Evolutionary conservation across 805 yeast species (phyloP), one percentile per base, ranked within the genome.

Genomic region (Kregervanrija delftensis): DNA sequence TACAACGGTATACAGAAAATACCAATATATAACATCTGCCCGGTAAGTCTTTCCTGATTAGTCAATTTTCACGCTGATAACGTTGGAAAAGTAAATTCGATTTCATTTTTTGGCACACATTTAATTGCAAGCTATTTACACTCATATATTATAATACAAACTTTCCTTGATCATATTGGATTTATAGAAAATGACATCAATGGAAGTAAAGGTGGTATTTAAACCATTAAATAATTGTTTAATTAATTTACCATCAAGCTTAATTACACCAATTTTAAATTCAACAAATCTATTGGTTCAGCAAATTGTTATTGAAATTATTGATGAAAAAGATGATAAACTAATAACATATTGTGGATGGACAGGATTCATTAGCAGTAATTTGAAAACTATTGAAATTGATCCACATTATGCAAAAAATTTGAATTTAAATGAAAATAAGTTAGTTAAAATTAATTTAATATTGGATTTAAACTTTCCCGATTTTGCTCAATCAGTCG

Each of bases 351-450:
- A 50, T 16, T 43, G 58, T 30, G 66, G 66, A 2, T 62, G 65
- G 63, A 59, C 53, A 14, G 66, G 66, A 3, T 56, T 53, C 37
- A 58, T 58, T 33, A 52, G 63, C 1, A 31, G 36, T 2, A 49
- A 48, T 30, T 32, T 41, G 4, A 46, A 42, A 2, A 22, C 50
- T 11, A 46, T 87, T 5, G 89, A 83, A 50, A 66, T 86, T 9
- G 95, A 87, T 55, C 81, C 90, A 0, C 58, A 71, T 0, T 81
- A 82, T 58, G 91, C 89, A 0, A 66, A 63, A 34, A 54, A 73
- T 1, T 56, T 81, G 30, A 70, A 68, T 0, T 55, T 86, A 4
- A 43, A 53, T 3, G 82, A 79, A 33, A 63, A 64, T 22, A 59
- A 69, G 8, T 58, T 50, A 15, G 57, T 77, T 2, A 60, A 65